These are phyloP conservation scores for Forsythia suspensa DNA, from an alignment of 257 asterid species.

Conservation along the genomic window DNA sequence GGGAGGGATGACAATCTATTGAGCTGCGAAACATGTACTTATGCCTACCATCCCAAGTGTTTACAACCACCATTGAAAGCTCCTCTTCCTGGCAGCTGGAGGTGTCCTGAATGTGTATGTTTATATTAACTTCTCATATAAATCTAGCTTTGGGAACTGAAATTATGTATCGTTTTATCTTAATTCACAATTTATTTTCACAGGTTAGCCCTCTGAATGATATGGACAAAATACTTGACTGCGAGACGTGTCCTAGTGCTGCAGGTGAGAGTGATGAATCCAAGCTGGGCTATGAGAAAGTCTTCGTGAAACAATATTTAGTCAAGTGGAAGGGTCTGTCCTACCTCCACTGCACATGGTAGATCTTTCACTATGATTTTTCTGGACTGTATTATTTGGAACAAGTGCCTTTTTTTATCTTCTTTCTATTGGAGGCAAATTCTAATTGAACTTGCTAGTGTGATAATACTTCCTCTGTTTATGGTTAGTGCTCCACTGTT, in stretches of 20 bases:
- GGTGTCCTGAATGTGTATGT: conserved; percentile 95
- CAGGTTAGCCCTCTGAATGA: conserved; percentile 88
- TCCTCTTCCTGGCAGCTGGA: conserved; percentile 78
- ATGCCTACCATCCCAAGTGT: conserved; percentile 81
- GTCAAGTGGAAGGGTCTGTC: conserved; percentile 96
- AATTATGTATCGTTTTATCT: conserved; percentile 14
- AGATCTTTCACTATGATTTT: conserved; percentile 22
- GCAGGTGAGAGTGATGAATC: conserved; percentile 65
- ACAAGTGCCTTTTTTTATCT: background rate
- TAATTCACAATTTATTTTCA: conserved; percentile 18
- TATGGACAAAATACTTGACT: conserved; percentile 86
- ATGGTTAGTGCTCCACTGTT: background rate
- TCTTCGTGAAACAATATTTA: conserved; percentile 79
- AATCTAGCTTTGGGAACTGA: background rate
- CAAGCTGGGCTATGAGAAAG: conserved; percentile 69
- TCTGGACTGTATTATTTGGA: conserved; percentile 19
- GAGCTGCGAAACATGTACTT: conserved; percentile 80
- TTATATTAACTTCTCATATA: conserved; percentile 18
- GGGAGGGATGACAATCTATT: conserved; percentile 58
- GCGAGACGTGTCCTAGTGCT: conserved; percentile 78
- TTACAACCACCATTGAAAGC: conserved; percentile 62
- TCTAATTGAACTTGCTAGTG: background rate
- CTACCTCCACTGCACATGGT: conserved; percentile 95
- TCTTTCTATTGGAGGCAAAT: conserved; percentile 5
- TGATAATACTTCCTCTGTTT: background rate